These are phyloP conservation scores for Chaetomidium leptoderma DNA, from an alignment of 495 filamentous ascomycete species.

Conservation along the genomic window DNA sequence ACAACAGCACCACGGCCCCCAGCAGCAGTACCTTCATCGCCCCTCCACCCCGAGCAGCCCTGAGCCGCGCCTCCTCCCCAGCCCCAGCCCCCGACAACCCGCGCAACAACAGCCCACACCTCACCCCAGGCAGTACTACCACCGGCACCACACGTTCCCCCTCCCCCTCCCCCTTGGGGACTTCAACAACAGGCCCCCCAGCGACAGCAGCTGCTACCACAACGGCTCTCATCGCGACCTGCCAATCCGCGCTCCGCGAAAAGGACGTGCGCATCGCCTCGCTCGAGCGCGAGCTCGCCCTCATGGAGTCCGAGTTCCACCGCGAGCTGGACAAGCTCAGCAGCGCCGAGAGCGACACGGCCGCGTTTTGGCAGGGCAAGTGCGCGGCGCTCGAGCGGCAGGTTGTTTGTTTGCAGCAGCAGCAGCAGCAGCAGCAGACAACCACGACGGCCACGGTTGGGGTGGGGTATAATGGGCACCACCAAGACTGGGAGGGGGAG, in stretches of 20 bases:
- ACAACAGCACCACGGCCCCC: conserved; percentile 14
- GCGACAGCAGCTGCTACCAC: conserved; percentile 14
- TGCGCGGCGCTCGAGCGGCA: conserved; percentile 39
- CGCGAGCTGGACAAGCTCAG: conserved; percentile 43
- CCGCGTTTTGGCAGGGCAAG: conserved; percentile 47
- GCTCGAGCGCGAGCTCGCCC: conserved; percentile 41
- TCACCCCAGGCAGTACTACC: background rate
- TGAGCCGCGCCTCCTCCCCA: conserved; percentile 36
- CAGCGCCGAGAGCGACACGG: conserved; percentile 42
- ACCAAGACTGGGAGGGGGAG: background rate
- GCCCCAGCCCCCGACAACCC: conserved; percentile 32
- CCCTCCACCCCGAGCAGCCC: conserved; percentile 39
- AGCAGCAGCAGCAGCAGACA: background rate
- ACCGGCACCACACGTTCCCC: background rate
- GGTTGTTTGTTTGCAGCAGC: conserved; percentile 1
- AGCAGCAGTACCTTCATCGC: conserved; percentile 33
- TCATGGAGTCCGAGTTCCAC: conserved; percentile 45
- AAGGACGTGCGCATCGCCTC: conserved; percentile 43
- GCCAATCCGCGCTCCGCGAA: conserved; percentile 25
- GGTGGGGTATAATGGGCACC: conserved; percentile 23
- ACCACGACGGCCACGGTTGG: background rate
- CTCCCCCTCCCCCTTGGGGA: background rate
- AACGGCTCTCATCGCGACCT: conserved; percentile 17
- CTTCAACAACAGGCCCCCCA: conserved; percentile 2
- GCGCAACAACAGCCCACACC: conserved; percentile 3